phyloP scores from a whole-genome alignment of 2,329 filamentous ascomycete species.

The Nothomitra cinnamomea region DNA sequence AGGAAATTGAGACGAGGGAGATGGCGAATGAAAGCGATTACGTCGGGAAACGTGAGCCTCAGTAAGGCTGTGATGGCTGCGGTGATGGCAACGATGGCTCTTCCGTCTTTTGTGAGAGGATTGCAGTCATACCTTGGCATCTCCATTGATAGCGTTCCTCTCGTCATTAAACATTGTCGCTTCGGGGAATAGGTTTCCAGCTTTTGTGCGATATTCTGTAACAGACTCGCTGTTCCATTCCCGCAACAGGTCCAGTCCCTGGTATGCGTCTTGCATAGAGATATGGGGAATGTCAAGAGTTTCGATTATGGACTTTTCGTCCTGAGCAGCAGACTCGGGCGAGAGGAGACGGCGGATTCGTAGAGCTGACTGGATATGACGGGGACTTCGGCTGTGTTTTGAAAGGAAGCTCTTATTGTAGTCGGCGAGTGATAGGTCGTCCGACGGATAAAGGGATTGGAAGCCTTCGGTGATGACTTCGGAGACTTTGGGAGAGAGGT shows the following conservation, averaged over 20 bases:
- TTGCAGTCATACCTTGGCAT: neutral
- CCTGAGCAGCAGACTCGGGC: conserved; percentile 31
- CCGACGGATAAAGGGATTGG: conserved; percentile 36
- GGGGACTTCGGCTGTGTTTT: conserved; percentile 42
- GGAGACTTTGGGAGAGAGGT: conserved; percentile 41
- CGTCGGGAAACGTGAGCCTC: too few species aligned
- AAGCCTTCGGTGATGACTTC: conserved; percentile 57
- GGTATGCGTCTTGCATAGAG: conserved; percentile 38
- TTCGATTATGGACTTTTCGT: conserved; percentile 45
- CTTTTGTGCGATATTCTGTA: neutral
- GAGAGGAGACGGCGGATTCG: conserved; percentile 42
- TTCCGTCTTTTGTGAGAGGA: neutral
- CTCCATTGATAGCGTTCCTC: neutral
- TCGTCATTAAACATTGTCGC: neutral
- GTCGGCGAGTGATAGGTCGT: conserved; percentile 37
- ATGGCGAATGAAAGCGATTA: neutral
- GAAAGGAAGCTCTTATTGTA: conserved; percentile 50
- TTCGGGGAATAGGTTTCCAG: neutral
- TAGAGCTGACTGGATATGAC: conserved; percentile 47
- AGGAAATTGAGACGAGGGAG: neutral
- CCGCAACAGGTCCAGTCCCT: conserved; percentile 33
- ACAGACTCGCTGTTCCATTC: conserved; percentile 22
- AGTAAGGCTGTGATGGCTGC: neutral
- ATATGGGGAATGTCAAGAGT: conserved; percentile 34
- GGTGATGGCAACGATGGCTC: neutral